phyloP scores from a whole-genome alignment of 768 basidiomycete species.

The Tulasnella calospora region DNA sequence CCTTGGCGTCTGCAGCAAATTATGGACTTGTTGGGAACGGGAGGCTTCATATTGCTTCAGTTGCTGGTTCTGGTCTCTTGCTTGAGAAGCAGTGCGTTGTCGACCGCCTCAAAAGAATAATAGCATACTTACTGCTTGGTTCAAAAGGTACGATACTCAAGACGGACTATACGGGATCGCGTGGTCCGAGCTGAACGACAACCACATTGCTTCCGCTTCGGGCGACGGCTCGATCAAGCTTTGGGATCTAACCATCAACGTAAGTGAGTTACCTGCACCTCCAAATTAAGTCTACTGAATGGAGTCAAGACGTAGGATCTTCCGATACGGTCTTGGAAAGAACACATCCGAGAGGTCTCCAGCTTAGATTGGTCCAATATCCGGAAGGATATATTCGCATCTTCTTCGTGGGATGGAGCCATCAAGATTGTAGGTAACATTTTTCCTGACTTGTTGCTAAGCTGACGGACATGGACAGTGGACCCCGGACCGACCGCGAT shows the following conservation, averaged over 20 bases:
- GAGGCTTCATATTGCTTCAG: constrained; percentile 63
- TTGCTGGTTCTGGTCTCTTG: constrained; percentile 30
- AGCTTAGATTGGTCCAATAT: constrained; percentile 95
- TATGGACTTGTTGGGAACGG: constrained; percentile 96
- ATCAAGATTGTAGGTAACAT: constrained; percentile 69
- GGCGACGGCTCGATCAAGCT: constrained; percentile 87
- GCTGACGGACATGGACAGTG: constrained; percentile 51
- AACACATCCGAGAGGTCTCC: constrained; percentile 89
- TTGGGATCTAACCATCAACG: constrained; percentile 86
- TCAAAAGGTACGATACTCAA: constrained; percentile 74
- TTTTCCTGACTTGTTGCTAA: constrained; percentile 13
- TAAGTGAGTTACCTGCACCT: constrained; percentile 36
- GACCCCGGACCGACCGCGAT: constrained; percentile 75
- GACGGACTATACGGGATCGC: constrained; percentile 87
- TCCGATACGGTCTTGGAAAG: constrained; percentile 89
- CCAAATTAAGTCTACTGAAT: not conserved
- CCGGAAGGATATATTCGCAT: constrained; percentile 79
- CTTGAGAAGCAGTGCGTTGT: constrained; percentile 14
- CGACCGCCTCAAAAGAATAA: not conserved
- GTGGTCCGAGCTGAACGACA: constrained; percentile 94
- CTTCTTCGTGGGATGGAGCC: constrained; percentile 87
- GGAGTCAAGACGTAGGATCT: constrained; percentile 55
- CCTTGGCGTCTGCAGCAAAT: constrained; percentile 81
- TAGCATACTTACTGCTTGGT: constrained; percentile 28
- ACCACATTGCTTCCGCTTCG: constrained; percentile 82